Base-by-base conservation (phyloP, 305 asterid genomes). In the Ilex paraguariensis region DNA sequence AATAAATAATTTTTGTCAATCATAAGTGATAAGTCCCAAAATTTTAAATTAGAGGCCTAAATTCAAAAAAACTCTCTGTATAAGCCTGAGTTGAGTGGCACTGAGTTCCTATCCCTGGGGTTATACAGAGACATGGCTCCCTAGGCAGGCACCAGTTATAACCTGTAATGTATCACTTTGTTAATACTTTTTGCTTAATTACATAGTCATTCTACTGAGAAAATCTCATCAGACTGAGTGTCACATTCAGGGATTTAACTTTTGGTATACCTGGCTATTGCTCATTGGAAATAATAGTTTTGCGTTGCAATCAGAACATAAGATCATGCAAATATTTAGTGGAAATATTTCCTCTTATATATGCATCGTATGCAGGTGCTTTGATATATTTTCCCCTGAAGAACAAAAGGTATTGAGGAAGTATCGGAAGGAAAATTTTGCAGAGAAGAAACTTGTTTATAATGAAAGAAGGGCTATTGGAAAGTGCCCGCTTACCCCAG, bases 401-500 rank as follows among this genome's bases (percentile, higher is more conserved):
- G 88, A 92, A 68, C 97, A 89, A 67, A 75, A 81, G 54, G 65
- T 89, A 70, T 45, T 92, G 75, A 80, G 66, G 88, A 78, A 84
- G 82, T 92, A 92, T 65, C 77, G 97, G 70, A 70, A 73, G 57
- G 84, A 79, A 73, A 92, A 92, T 79, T 92, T 92, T 77, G 96
- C 96, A 28, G 82, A 82, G 46, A 92, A 92, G 80, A 76, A 76
- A 66, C 98, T 89, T 71, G 80, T 85, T 55, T 90, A 90, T 68
- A 72, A 60, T 70, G 93, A 92, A 80, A 84, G 98, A 75, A 81
- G 97, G 77, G 95, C 95, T 3, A 89, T 92, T 61, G 96, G 98
- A 63, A 92, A 92, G 79, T 92, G 98, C 72, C 98, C 98, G 49
- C 69, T 89, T 56, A 92, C 98, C 71, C 98, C 98, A 12, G 98